phyloP scores from a whole-genome alignment of 2,329 filamentous ascomycete genomes.

The Leptographium lundbergii region DNA sequence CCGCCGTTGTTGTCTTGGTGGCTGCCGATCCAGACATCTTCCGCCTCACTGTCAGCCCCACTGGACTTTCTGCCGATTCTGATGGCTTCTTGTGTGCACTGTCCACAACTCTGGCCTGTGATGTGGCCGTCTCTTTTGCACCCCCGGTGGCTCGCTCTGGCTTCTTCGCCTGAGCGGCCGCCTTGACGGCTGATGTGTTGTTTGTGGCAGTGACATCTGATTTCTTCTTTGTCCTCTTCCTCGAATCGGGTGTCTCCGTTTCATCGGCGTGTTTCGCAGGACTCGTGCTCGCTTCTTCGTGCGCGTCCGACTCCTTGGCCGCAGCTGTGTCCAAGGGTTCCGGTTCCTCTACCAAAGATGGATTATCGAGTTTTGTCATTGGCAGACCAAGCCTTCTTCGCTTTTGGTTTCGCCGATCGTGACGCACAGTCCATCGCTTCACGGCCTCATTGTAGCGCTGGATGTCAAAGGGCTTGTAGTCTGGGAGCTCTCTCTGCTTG shows the following conservation, averaged over 20 bases:
- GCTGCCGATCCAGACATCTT: background rate
- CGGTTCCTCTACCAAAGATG: background rate
- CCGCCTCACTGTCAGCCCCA: background rate
- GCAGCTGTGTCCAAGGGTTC: background rate
- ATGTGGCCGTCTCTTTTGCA: background rate
- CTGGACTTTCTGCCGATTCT: background rate
- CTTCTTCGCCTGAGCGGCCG: background rate
- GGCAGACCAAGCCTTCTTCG: conserved; percentile 25
- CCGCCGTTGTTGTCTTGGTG: background rate
- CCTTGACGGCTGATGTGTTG: background rate
- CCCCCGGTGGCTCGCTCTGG: background rate
- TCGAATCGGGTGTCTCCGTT: background rate
- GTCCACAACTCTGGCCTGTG: background rate
- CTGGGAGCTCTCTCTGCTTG: conserved; percentile 23
- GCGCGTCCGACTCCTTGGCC: conserved; percentile 12
- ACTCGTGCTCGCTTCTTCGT: conserved; percentile 14
- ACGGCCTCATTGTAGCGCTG: conserved; percentile 20
- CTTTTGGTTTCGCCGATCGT: conserved; percentile 30
- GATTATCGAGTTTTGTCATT: conserved; percentile 14
- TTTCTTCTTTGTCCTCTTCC: background rate
- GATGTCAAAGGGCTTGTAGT: conserved; percentile 24
- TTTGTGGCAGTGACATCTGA: background rate
- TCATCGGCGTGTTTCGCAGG: background rate
- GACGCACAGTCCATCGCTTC: conserved; percentile 22
- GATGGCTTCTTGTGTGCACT: background rate